phyloP scores from a whole-genome alignment of 2,329 filamentous ascomycete species.

The Mycogone perniciosa region DNA sequence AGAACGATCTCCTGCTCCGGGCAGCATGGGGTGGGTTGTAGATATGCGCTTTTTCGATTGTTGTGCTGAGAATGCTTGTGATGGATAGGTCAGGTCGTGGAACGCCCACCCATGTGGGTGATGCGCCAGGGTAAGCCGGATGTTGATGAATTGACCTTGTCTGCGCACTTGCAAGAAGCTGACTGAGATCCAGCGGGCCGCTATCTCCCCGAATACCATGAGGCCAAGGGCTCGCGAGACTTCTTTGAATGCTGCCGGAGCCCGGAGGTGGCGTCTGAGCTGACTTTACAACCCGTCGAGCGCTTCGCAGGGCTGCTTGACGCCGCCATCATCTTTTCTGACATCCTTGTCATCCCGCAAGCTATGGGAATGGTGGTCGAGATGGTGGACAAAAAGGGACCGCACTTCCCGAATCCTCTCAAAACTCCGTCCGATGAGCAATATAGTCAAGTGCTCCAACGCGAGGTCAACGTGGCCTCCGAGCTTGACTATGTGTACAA shows the following conservation, averaged over 20 bases:
- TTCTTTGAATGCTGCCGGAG: conserved; percentile 97
- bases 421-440: conserved; percentile 73
- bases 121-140: conserved; percentile 85
- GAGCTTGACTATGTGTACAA: conserved; percentile 94
- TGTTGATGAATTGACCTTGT: background rate
- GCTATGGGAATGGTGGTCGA: conserved; percentile 98
- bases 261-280: conserved; percentile 84
- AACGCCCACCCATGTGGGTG: conserved; percentile 94
- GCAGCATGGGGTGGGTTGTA: conserved; percentile 72
- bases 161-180: background rate
- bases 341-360: conserved; percentile 96
- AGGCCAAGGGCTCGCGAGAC: conserved; percentile 83
- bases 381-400: conserved; percentile 96
- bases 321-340: conserved; percentile 97
- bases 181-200: conserved; percentile 62
- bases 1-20: conserved; percentile 88
- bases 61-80: conserved; percentile 19
- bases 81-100: conserved; percentile 70
- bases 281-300: conserved; percentile 92
- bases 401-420: conserved; percentile 85
- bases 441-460: conserved; percentile 69
- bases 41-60: background rate
- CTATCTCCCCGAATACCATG: conserved; percentile 96
- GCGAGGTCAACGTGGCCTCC: conserved; percentile 73
- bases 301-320: conserved; percentile 87